phyloP scores from a whole-genome alignment of 2,329 filamentous ascomycete genomes.

The Penicillium sp. region DNA sequence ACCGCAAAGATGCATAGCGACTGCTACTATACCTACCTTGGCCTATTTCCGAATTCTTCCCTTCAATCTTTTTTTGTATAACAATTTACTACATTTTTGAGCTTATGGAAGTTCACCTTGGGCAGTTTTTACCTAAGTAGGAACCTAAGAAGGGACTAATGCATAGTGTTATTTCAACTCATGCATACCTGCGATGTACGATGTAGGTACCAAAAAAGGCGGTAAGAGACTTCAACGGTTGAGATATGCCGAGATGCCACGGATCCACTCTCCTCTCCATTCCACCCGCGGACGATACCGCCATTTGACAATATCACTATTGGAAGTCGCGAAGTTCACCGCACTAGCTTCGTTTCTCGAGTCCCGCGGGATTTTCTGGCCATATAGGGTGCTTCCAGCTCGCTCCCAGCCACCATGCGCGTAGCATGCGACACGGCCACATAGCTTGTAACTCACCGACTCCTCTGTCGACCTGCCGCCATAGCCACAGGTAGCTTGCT shows the following conservation, averaged over 20 bases:
- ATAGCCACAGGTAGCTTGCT: constrained; percentile 8
- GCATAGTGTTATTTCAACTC: not conserved
- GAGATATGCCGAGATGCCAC: constrained; percentile 19
- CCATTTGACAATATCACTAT: constrained; percentile 2
- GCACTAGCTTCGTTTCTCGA: not conserved
- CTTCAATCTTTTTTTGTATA: too few relatives aligned
- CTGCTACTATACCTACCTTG: too few relatives aligned
- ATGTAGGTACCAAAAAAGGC: constrained; percentile 11
- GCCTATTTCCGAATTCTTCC: too few relatives aligned
- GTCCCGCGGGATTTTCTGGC: not conserved
- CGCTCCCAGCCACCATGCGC: constrained; percentile 17
- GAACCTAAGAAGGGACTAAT: too few relatives aligned
- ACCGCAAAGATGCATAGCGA: too few relatives aligned
- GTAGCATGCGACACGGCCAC: not conserved
- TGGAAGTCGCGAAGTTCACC: not conserved
- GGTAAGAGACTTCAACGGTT: constrained; percentile 20
- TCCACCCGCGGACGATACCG: constrained; percentile 6
- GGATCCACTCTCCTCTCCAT: constrained; percentile 18
- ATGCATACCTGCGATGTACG: not conserved
- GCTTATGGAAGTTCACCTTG: too few relatives aligned
- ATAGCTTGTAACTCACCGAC: constrained; percentile 7
- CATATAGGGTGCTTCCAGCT: constrained; percentile 4
- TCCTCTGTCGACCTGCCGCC: not conserved
- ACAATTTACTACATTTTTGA: too few relatives aligned
- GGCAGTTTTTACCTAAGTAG: not conserved